Conservation (phyloP, 2,329 filamentous ascomycete species). For the Fusarium sambucinum region DNA sequence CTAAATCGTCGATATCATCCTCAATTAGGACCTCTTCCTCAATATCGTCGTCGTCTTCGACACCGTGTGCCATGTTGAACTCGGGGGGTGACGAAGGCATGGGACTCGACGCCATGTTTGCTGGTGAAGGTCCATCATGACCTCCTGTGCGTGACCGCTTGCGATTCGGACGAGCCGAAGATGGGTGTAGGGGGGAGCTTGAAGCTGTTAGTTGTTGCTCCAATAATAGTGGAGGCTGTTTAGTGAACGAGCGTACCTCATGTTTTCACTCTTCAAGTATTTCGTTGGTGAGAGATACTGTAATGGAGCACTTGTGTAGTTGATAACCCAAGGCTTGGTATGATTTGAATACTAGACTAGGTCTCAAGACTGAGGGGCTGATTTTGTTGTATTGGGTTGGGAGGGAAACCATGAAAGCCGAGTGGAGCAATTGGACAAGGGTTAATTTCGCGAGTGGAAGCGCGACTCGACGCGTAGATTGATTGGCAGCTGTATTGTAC, state of each 20-base stretch:
- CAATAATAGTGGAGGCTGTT: background rate
- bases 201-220: slow-evolving; percentile 22
- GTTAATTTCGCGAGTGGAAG: slow-evolving; percentile 46
- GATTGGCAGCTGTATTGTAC: slow-evolving; percentile 50
- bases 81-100: slow-evolving; percentile 74
- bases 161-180: slow-evolving; percentile 68
- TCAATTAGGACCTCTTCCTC: slow-evolving; percentile 79
- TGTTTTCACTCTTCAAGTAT: slow-evolving; percentile 17
- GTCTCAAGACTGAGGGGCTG: slow-evolving; percentile 42
- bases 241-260: slow-evolving; percentile 22
- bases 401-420: slow-evolving; percentile 36
- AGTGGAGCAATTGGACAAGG: slow-evolving; percentile 37
- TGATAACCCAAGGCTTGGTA: slow-evolving; percentile 8
- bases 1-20: slow-evolving; percentile 80
- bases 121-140: slow-evolving; percentile 65
- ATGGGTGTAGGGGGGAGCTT: slow-evolving; percentile 88
- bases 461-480: slow-evolving; percentile 60
- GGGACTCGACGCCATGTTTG: slow-evolving; percentile 67
- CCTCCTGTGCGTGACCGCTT: slow-evolving; percentile 67
- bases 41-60: slow-evolving; percentile 77
- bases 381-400: slow-evolving; percentile 35
- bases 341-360: slow-evolving; percentile 11
- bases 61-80: slow-evolving; percentile 73
- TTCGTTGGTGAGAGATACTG: slow-evolving; percentile 18
- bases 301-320: slow-evolving; percentile 7